These are phyloP conservation scores for Candida michaelii DNA, from an alignment of 805 yeast genomes.

Conservation along the genomic window DNA sequence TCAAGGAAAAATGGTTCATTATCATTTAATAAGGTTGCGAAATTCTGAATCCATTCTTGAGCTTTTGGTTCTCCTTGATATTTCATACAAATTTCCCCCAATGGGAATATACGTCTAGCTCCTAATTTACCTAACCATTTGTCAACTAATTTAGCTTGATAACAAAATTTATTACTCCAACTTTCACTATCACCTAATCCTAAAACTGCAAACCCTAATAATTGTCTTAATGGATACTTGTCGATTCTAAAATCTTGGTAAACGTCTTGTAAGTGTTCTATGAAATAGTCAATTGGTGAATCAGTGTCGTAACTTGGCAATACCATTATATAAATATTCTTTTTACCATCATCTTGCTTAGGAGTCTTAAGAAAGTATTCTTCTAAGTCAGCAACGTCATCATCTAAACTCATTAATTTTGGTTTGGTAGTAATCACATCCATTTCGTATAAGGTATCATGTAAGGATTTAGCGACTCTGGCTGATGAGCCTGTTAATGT, in stretches of 20 bases:
- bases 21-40: slow-evolving; percentile 64
- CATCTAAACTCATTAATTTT: slow-evolving; percentile 67
- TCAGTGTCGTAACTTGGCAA: slow-evolving; percentile 92
- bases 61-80: slow-evolving; percentile 59
- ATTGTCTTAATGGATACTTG: slow-evolving; percentile 65
- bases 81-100: slow-evolving; percentile 83
- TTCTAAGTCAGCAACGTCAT: slow-evolving; percentile 78
- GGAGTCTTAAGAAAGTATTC: slow-evolving; percentile 75
- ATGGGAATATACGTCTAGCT: slow-evolving; percentile 79
- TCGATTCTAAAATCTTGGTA: slow-evolving; percentile 83
- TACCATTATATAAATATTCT: slow-evolving; percentile 66
- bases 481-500: slow-evolving; percentile 83
- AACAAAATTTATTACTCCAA: slow-evolving; percentile 78
- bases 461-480: slow-evolving; percentile 58
- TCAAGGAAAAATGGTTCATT: slow-evolving; percentile 62
- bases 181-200: slow-evolving; percentile 88
- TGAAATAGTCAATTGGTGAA: slow-evolving; percentile 84
- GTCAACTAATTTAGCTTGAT: slow-evolving; percentile 78
- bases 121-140: slow-evolving; percentile 77
- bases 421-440: slow-evolving; percentile 41
- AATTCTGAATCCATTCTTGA: slow-evolving; percentile 63
- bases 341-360: slow-evolving; percentile 20
- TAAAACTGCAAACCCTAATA: slow-evolving; percentile 80
- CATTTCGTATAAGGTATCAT: slow-evolving; percentile 32
- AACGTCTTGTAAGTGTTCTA: slow-evolving; percentile 78